Conservation (phyloP, 2,329 filamentous ascomycete genomes). For the Fusarium albidum region DNA sequence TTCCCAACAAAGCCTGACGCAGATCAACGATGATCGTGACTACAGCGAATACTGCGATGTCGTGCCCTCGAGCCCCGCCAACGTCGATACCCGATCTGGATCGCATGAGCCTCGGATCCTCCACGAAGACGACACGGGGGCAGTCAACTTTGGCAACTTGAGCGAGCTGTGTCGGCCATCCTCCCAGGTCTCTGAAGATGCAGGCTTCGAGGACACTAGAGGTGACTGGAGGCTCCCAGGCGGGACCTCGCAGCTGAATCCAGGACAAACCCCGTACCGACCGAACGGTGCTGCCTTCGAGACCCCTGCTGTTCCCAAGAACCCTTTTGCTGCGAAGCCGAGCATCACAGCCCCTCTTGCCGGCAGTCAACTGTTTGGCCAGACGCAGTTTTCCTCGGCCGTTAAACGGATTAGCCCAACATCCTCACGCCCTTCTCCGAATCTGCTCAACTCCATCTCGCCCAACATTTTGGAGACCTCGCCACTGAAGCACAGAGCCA, state of each 20-base stretch:
- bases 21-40: conserved; percentile 64
- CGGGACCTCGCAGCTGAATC: conserved; percentile 45
- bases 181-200: conserved; percentile 54
- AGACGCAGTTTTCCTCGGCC: conserved; percentile 63
- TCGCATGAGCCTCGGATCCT: conserved; percentile 48
- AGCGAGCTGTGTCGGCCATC: conserved; percentile 47
- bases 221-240: conserved; percentile 49
- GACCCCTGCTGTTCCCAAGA: conserved; percentile 58
- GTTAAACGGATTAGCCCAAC: conserved; percentile 61
- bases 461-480: conserved; percentile 55
- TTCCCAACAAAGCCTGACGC: conserved; percentile 64
- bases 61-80: conserved; percentile 40
- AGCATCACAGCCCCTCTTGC: conserved; percentile 47
- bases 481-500: conserved; percentile 58
- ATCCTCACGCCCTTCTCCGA: conserved; percentile 65
- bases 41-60: conserved; percentile 56
- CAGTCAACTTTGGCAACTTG: conserved; percentile 54
- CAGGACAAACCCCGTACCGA: conserved; percentile 45
- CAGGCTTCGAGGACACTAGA: conserved; percentile 48
- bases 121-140: conserved; percentile 59
- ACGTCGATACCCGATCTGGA: conserved; percentile 38
- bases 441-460: conserved; percentile 56
- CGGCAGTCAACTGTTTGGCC: conserved; percentile 61
- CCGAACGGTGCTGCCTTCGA: conserved; percentile 48
- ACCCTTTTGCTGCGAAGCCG: conserved; percentile 55